phyloP scores from a whole-genome alignment of 306 rosid species.

The Calophaca sinica region DNA sequence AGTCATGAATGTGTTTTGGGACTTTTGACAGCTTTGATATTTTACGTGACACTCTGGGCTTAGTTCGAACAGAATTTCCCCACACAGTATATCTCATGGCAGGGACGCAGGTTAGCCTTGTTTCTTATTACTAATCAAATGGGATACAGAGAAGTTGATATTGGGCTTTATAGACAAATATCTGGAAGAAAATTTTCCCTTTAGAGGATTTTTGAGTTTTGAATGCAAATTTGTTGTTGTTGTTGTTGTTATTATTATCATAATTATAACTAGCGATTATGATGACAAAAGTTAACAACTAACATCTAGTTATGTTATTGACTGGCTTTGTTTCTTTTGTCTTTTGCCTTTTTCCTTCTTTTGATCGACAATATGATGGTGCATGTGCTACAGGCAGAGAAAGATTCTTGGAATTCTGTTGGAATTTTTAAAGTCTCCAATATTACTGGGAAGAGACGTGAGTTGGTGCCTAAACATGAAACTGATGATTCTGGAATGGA shows the following conservation, averaged over 20 bases:
- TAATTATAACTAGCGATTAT: constrained; percentile 10
- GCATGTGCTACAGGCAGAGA: constrained; percentile 73
- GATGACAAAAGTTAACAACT: background rate
- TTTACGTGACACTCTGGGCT: constrained; percentile 73
- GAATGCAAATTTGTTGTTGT: background rate
- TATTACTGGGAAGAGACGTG: constrained; percentile 88
- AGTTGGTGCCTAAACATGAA: constrained; percentile 64
- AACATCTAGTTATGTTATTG: background rate
- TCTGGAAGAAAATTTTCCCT: background rate
- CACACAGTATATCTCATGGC: constrained; percentile 81
- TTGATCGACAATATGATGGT: background rate
- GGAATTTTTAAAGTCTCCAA: constrained; percentile 85
- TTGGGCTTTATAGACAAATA: constrained; percentile 7
- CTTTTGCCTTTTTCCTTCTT: constrained; percentile 20
- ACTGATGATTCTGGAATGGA: constrained; percentile 70
- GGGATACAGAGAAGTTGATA: constrained; percentile 10
- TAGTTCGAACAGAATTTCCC: constrained; percentile 83
- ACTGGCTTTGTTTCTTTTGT: constrained; percentile 31
- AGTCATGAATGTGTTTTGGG: constrained; percentile 40
- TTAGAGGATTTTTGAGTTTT: background rate
- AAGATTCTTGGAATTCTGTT: constrained; percentile 78
- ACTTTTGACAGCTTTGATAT: constrained; percentile 82
- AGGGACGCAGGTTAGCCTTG: constrained; percentile 85
- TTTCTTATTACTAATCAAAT: constrained; percentile 10
- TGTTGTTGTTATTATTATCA: background rate